A percentile compares a stretch with the other conserved stretches of the same genome.
phyloP scores from a whole-genome alignment of 805 yeast species.

The Nakazawaea ishiwadae region DNA sequence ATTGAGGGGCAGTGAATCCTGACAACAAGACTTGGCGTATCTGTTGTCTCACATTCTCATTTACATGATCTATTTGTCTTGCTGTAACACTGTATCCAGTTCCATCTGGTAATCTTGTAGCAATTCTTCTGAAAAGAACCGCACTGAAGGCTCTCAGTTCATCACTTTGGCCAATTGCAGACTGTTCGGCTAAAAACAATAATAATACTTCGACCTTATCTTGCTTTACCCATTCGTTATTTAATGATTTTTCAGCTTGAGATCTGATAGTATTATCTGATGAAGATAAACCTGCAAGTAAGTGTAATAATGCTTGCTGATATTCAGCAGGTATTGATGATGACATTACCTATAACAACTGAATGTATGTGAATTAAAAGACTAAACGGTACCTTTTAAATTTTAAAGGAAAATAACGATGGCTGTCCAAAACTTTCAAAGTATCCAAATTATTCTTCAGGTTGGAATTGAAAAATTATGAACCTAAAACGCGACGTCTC shows the following conservation, averaged over 20 bases:
- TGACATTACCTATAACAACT: constrained; percentile 3
- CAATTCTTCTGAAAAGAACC: constrained; percentile 83
- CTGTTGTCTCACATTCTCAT: constrained; percentile 52
- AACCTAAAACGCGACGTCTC: too few relatives aligned
- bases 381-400: not conserved
- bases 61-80: constrained; percentile 70
- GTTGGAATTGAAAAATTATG: too few relatives aligned
- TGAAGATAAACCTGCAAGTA: constrained; percentile 68
- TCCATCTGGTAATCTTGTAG: constrained; percentile 71
- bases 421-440: too few relatives aligned
- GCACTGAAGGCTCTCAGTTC: constrained; percentile 71
- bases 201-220: constrained; percentile 67
- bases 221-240: constrained; percentile 68
- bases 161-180: constrained; percentile 51
- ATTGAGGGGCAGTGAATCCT: constrained; percentile 68
- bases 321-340: constrained; percentile 46
- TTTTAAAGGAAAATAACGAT: not conserved
- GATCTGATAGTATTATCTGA: constrained; percentile 73
- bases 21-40: constrained; percentile 62
- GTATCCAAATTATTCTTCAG: too few relatives aligned
- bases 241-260: constrained; percentile 70
- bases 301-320: constrained; percentile 51
- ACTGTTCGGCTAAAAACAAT: constrained; percentile 76
- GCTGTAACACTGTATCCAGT: constrained; percentile 59
- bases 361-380: not conserved